These are phyloP conservation scores for Kluyveromyces dobzhanskii DNA, from an alignment of 805 yeast genomes.

Conservation along the genomic window DNA sequence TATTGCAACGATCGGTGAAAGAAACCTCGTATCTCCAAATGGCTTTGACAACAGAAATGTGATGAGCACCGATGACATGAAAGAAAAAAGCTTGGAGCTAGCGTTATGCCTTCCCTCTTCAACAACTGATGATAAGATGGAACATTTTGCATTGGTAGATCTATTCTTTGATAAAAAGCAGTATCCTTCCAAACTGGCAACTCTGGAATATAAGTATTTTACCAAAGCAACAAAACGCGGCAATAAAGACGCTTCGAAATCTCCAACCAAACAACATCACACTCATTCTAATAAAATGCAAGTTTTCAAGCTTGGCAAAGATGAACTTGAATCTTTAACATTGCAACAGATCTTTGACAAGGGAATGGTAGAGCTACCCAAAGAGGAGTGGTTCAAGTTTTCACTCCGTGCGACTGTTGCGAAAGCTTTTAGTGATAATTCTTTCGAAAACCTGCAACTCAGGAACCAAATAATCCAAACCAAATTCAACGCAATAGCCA, in stretches of 20 bases:
- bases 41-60: slow-evolving; percentile 21
- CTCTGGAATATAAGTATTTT: slow-evolving; percentile 47
- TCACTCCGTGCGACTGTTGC: slow-evolving; percentile 54
- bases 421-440: slow-evolving; percentile 58
- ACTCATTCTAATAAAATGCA: slow-evolving; percentile 27
- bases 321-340: slow-evolving; percentile 45
- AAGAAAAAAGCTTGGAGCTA: slow-evolving; percentile 41
- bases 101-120: slow-evolving; percentile 49
- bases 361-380: slow-evolving; percentile 50
- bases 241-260: slow-evolving; percentile 8
- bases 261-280: slow-evolving; percentile 26
- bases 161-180: slow-evolving; percentile 35
- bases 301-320: slow-evolving; percentile 44
- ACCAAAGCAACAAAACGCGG: slow-evolving; percentile 17
- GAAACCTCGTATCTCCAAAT: slow-evolving; percentile 37
- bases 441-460: slow-evolving; percentile 44
- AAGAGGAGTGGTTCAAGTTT: slow-evolving; percentile 56
- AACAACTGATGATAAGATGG: slow-evolving; percentile 28
- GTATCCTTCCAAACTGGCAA: slow-evolving; percentile 50
- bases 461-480: slow-evolving; percentile 53
- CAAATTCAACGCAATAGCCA: slow-evolving; percentile 61
- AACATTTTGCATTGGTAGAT: slow-evolving; percentile 40
- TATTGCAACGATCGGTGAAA: slow-evolving; percentile 50
- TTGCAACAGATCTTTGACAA: slow-evolving; percentile 57
- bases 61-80: slow-evolving; percentile 27